These are phyloP conservation scores for Globisporangium parvum DNA, from an alignment of 352 stramenopile species.

Conservation along the genomic window DNA sequence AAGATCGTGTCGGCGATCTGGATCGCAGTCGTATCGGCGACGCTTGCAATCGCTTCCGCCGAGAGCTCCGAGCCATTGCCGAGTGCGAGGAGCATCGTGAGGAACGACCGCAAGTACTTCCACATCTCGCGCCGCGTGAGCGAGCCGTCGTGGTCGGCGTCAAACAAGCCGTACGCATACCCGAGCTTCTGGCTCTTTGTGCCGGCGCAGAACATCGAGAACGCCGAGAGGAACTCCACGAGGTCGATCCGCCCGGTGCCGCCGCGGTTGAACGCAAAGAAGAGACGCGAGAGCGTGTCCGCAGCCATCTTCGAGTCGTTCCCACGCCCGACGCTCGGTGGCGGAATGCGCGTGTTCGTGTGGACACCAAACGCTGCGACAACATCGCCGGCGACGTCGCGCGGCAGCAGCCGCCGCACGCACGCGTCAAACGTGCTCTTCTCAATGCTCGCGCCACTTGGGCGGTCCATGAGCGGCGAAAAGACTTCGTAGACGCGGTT, in stretches of 20 bases:
- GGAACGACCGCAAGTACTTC: constrained; percentile 91
- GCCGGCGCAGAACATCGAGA: constrained; percentile 91
- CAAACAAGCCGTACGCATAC: constrained; percentile 89
- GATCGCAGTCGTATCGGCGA: constrained; percentile 76
- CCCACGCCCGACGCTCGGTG: constrained; percentile 49
- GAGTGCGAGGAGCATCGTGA: constrained; percentile 92
- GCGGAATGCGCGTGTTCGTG: constrained; percentile 45
- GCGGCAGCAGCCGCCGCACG: constrained; percentile 53
- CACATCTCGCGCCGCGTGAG: constrained; percentile 90
- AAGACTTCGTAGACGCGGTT: constrained; percentile 68
- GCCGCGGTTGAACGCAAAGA: constrained; percentile 84
- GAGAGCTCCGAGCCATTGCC: constrained; percentile 86
- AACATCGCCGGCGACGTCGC: constrained; percentile 43
- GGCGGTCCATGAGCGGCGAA: constrained; percentile 57
- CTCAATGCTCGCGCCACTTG: constrained; percentile 55
- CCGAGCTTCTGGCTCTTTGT: constrained; percentile 96
- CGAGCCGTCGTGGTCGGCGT: constrained; percentile 83
- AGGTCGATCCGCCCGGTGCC: constrained; percentile 82
- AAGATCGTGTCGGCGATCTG: constrained; percentile 82
- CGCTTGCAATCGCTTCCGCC: constrained; percentile 71
- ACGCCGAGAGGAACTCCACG: constrained; percentile 90
- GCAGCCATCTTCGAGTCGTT: constrained; percentile 80
- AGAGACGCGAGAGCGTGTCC: constrained; percentile 65
- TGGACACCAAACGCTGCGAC: constrained; percentile 57
- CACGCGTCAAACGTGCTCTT: constrained; percentile 77